phyloP scores from a whole-genome alignment of 805 yeast species.

The Ogataea haglerorum region DNA sequence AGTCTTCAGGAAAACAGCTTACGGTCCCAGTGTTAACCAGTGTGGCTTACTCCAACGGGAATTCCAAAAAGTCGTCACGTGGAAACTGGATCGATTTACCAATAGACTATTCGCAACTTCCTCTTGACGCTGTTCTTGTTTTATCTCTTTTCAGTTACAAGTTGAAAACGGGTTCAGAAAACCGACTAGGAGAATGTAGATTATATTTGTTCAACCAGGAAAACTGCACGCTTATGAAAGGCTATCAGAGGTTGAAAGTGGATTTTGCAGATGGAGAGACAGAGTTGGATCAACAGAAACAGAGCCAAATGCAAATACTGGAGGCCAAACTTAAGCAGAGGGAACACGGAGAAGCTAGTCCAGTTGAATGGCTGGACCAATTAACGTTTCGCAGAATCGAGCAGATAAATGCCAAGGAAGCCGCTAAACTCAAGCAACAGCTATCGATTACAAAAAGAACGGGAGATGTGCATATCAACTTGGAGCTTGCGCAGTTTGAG shows the following conservation, averaged over 20 bases:
- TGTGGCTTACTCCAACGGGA: constrained; percentile 13
- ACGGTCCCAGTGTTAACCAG: constrained; percentile 24
- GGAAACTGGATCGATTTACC: constrained; percentile 73
- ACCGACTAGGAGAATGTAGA: constrained; percentile 59
- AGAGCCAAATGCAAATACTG: constrained; percentile 39
- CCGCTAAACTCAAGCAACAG: constrained; percentile 9
- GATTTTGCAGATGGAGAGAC: constrained; percentile 9
- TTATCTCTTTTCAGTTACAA: constrained; percentile 68
- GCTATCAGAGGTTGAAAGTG: constrained; percentile 58
- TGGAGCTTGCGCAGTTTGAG: constrained; percentile 65
- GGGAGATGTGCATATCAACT: constrained; percentile 20
- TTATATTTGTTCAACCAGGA: constrained; percentile 50
- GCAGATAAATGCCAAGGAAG: constrained; percentile 28
- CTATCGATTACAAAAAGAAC: constrained; percentile 12
- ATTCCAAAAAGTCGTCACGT: constrained; percentile 4
- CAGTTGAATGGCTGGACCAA: constrained; percentile 72
- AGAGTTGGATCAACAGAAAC: constrained; percentile 20
- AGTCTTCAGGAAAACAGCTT: constrained; percentile 21
- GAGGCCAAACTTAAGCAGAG: constrained; percentile 57
- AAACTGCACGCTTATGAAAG: constrained; percentile 61
- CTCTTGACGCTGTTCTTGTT: constrained; percentile 54
- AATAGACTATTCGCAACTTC: constrained; percentile 66
- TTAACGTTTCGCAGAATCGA: constrained; percentile 56
- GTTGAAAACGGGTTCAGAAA: constrained; percentile 41
- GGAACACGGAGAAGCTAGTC: constrained; percentile 62